Evolutionary conservation across 495 filamentous ascomycete species (phyloP).

Genomic region (Trichoderma asperelloides): DNA sequence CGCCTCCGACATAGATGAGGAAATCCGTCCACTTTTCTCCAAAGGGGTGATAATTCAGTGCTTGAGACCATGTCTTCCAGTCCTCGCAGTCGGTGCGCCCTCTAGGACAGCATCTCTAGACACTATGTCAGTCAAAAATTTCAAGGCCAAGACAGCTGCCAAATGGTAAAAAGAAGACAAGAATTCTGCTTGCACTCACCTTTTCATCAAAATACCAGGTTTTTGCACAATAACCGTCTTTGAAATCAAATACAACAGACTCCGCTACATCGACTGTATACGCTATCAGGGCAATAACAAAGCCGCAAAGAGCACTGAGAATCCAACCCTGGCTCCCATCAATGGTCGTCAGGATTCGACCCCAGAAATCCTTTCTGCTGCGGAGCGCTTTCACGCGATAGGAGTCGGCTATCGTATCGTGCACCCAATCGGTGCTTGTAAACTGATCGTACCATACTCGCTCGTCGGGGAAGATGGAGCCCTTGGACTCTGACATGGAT

Average conservation of each 20-base stretch:
- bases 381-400: slow-evolving; percentile 76
- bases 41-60: slow-evolving; percentile 44
- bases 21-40: slow-evolving; percentile 64
- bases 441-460: slow-evolving; percentile 99
- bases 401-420: slow-evolving; percentile 93
- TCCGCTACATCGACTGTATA: slow-evolving; percentile 88
- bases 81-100: slow-evolving; percentile 47
- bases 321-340: slow-evolving; percentile 95
- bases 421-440: slow-evolving; percentile 97
- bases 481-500: slow-evolving; percentile 49
- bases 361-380: slow-evolving; percentile 73
- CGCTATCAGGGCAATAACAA: slow-evolving; percentile 74
- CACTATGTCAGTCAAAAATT: slow-evolving; percentile 12
- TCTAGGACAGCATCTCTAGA: slow-evolving; percentile 61
- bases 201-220: slow-evolving; percentile 65
- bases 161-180: no score
- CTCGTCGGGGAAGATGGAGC: slow-evolving; percentile 61
- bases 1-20: slow-evolving; percentile 58
- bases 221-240: slow-evolving; percentile 74
- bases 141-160: no score
- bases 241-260: slow-evolving; percentile 75
- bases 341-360: slow-evolving; percentile 64
- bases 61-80: slow-evolving; percentile 70
- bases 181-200: slow-evolving; percentile 21
- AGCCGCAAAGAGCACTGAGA: slow-evolving; percentile 82